Base-by-base conservation (phyloP, 202 grass and related monocot genomes). In the Panicum virgatum region DNA sequence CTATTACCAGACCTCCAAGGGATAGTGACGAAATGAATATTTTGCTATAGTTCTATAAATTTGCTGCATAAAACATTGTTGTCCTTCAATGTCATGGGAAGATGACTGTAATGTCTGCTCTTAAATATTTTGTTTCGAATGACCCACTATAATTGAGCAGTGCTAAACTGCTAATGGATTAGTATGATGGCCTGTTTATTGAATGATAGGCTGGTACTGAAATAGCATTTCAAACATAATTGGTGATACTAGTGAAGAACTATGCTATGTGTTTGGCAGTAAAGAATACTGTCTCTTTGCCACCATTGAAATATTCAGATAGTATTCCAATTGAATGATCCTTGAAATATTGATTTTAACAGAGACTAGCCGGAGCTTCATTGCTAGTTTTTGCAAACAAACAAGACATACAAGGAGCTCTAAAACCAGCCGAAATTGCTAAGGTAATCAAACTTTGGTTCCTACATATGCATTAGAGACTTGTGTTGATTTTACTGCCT, bases 351-450 rank as follows among this genome's bases (percentile, higher is more conserved):
- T 72, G 11, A 76, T 88, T 84, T 84, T 79, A 54, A 79, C 88
- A 95, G 95, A 93, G 90, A 82, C 59, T 98, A 82, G 89, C 88
- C 15, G 90, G 90, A 66, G 76, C 89, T 39, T 92, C 89, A 4
- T 76, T 90, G 59, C 72, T 90, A 62, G 76, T 95, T 11, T 90
- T 95, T 66, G 84, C 93, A 58, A 90, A 92, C 56, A 90, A 92
- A 47, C 92, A 95, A 32, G 92, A 88, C 80, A 95, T 95, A 14
- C 89, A 94, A 32, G 58, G 58, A 14, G 58, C 58, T 7, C 58
- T 61, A 11, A 61, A 61, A 16, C 58, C 58, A 14, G 58, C 58
- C 6, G 58, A 61, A 16, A 61, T 61, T 11, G 58, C 58, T 2
- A 61, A 61, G 58, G 87, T 36, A 62, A 78, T 86, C 27, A 63